These are phyloP conservation scores for Dactylella cylindrospora DNA, from an alignment of 2,329 filamentous ascomycete genomes.

Conservation along the genomic window DNA sequence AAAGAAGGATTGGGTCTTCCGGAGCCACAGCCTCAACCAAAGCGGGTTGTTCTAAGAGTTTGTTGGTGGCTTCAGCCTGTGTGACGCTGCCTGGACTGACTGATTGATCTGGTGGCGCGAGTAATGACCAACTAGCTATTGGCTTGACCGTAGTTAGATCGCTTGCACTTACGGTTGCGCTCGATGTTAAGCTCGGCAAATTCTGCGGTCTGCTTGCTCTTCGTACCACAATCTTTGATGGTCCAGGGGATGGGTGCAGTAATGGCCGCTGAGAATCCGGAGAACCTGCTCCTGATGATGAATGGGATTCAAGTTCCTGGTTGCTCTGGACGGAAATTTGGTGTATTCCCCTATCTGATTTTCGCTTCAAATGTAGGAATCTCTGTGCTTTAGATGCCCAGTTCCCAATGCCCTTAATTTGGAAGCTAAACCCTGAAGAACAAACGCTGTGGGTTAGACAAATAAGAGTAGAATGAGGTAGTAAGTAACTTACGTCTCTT, in stretches of 20 bases:
- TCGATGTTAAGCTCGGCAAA: constrained; percentile 16
- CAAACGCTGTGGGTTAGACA: not conserved
- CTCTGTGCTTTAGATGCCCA: constrained; percentile 28
- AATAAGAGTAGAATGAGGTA: not conserved
- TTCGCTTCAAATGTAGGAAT: constrained; percentile 19
- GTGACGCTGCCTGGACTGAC: not conserved
- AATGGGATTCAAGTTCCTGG: not conserved
- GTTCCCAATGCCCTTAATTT: constrained; percentile 5
- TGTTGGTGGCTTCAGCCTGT: not conserved
- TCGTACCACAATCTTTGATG: constrained; percentile 24
- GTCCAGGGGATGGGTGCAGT: constrained; percentile 6
- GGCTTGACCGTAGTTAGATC: constrained; percentile 13
- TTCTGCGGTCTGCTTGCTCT: constrained; percentile 13
- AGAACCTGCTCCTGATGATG: constrained; percentile 18
- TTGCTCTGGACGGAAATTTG: not conserved
- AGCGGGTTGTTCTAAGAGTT: not conserved
- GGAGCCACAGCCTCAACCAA: not conserved
- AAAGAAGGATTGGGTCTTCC: not conserved
- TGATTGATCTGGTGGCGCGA: constrained; percentile 10
- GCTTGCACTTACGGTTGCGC: constrained; percentile 13
- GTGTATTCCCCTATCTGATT: constrained; percentile 6
- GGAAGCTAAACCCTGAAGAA: constrained; percentile 13
- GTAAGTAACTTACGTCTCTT: not conserved
- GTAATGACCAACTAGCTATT: constrained; percentile 20
- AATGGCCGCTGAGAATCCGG: constrained; percentile 17